Evolutionary conservation across 2,329 filamentous ascomycete species (phyloP).

Genomic region (Phialophora tarda): DNA sequence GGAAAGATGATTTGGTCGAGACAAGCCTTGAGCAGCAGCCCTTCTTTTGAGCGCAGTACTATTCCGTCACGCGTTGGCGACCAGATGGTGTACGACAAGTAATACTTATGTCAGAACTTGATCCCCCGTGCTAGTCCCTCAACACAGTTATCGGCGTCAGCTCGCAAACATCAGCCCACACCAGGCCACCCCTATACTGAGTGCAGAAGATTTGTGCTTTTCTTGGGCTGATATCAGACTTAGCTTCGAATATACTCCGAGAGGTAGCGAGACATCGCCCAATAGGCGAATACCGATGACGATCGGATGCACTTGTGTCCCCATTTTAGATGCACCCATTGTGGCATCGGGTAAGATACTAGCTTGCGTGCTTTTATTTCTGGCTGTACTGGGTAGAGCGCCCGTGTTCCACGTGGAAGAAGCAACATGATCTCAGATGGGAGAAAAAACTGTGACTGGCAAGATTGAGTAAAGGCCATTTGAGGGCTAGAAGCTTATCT

Average conservation of each 20-base stretch:
- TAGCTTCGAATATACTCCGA: background rate
- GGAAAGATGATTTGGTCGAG: background rate
- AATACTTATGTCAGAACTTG: too few species aligned
- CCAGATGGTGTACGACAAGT: too few species aligned
- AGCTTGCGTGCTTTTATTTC: background rate
- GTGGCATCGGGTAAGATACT: background rate
- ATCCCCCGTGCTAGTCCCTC: background rate
- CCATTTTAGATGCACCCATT: too few species aligned
- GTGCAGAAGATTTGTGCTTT: background rate
- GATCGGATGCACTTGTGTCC: background rate
- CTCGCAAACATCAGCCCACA: background rate
- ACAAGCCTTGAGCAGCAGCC: background rate
- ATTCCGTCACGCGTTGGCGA: background rate
- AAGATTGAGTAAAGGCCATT: conserved; percentile 12
- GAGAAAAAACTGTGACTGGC: conserved; percentile 18
- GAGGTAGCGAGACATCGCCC: background rate
- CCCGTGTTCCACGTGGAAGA: conserved; percentile 7
- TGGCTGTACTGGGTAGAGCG: background rate
- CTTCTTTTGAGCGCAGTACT: background rate
- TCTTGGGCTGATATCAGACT: background rate
- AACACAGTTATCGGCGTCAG: background rate
- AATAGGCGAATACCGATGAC: background rate
- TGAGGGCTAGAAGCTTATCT: conserved; percentile 19
- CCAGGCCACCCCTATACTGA: background rate
- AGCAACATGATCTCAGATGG: background rate